Percentiles rank a stretch among this genome's conserved stretches.
phyloP scores from a whole-genome alignment of 352 stramenopile species.

The Globisporangium irregulare region DNA sequence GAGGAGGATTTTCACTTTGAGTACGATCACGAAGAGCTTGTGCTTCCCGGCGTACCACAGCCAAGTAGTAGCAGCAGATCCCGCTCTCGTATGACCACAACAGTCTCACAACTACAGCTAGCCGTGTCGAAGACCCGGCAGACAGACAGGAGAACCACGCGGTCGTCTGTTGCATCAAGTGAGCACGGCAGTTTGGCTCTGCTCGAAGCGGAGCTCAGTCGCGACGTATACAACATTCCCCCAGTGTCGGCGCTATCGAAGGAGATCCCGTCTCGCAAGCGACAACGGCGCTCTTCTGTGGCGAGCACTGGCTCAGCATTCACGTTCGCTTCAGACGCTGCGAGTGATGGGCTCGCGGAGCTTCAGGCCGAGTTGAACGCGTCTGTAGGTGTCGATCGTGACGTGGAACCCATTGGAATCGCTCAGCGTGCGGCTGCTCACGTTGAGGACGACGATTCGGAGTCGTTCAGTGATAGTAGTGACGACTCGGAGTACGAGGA shows the following conservation, averaged over 20 bases:
- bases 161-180: constrained; percentile 25
- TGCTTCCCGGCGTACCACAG: not conserved
- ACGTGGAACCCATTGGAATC: not conserved
- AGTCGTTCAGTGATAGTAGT: not conserved
- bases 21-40: constrained; percentile 5
- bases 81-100: not conserved
- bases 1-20: constrained; percentile 5
- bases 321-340: not conserved
- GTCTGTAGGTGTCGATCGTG: not conserved
- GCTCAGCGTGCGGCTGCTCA: not conserved
- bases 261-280: not conserved
- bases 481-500: constrained; percentile 2
- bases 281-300: not conserved
- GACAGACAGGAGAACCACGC: not conserved
- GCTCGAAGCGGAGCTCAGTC: constrained; percentile 44
- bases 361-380: constrained; percentile 31
- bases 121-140: not conserved
- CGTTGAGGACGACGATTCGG: not conserved
- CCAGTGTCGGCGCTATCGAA: not conserved
- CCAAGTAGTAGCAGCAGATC: not conserved
- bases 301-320: constrained; percentile 5
- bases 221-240: constrained; percentile 5
- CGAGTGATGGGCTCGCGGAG: constrained; percentile 26
- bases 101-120: not conserved
- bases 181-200: constrained; percentile 37